Base-by-base conservation (phyloP, 305 asterid species). In the Rubia balearica region DNA sequence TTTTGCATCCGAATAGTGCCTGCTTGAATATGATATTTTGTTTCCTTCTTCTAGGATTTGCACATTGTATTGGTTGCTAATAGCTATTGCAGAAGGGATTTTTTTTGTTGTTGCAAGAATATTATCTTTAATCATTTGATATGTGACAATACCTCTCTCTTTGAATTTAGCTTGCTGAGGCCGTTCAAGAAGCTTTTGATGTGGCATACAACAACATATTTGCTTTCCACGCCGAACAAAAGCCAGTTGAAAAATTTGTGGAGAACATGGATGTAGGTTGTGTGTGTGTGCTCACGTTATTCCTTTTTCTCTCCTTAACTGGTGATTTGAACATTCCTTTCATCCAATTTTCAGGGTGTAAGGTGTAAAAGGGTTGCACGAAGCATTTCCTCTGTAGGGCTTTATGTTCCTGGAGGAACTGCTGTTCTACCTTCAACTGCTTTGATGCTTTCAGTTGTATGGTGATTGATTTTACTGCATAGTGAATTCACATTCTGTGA, bases 381-480 rank as follows among this genome's bases (percentile, higher is more conserved):
- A 68, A 76, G 97, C 79, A 93, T 93, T 79, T 78, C 89, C 75
- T 83, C 97, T 70, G 98, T 93, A 12, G 98, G 98, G 77, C 98
- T 93, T 76, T 93, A 89, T 69, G 98, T 93, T 81, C 98, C 98
- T 68, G 98, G 98, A 67, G 98, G 98, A 73, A 93, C 97, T 78
- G 98, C 98, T 72, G 96, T 93, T 70, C 85, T 93, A 79, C 98
- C 98, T 77, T 93, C 98, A 68, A 93, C 98, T 55, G 97, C 97
- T 71, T 78, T 93, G 81, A 93, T 93, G 98, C 98, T 93, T 80
- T 77, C 98, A 83, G 88, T 93, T 81, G 97, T 94, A 94, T 59
- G 92, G 81, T 81, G 82, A 77, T 82, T 76, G 67, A 43, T 56
- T 70, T 68, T 69, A 64, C 74, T 70, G 27, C 21, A 6, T 68